Evolutionary conservation across 352 stramenopile genomes (phyloP).

Genomic region (Globisporangium nodosum): DNA sequence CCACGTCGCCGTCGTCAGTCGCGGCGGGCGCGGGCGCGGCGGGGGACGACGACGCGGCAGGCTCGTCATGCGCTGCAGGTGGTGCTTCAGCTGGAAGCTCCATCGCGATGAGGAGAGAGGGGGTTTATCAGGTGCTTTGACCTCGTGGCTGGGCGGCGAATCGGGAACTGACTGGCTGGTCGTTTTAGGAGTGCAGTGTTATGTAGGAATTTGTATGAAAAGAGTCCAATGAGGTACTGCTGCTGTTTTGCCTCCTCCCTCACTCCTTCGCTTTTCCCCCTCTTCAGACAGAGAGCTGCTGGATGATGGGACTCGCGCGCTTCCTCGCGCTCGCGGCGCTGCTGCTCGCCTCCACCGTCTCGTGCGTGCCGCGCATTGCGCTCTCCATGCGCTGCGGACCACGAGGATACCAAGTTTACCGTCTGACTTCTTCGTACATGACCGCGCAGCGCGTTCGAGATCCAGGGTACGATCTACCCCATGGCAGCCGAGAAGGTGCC

Average conservation of each 20-base stretch:
- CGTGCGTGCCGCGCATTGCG: constrained; percentile 6
- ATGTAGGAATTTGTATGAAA: background rate
- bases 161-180: background rate
- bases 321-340: constrained; percentile 28
- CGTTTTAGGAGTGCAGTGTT: background rate
- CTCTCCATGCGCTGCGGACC: no score
- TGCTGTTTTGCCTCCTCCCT: no score
- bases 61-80: background rate
- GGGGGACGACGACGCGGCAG: background rate
- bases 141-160: background rate
- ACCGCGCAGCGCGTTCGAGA: constrained; percentile 36
- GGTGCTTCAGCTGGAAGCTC: background rate
- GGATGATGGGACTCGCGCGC: constrained; percentile 2
- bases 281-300: background rate
- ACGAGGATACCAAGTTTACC: no score
- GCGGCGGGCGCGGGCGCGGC: no score
- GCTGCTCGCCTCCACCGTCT: constrained; percentile 20
- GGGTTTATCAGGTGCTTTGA: background rate
- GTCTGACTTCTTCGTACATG: background rate
- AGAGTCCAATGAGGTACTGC: background rate
- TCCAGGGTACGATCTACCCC: constrained; percentile 53
- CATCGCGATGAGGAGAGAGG: background rate
- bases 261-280: background rate
- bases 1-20: background rate
- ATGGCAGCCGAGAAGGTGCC: constrained; percentile 42